Evolutionary conservation across 2,329 filamentous ascomycete species (phyloP), one percentile per base, ranked within the genome.

Genomic region (Neocucurbitaria cava): DNA sequence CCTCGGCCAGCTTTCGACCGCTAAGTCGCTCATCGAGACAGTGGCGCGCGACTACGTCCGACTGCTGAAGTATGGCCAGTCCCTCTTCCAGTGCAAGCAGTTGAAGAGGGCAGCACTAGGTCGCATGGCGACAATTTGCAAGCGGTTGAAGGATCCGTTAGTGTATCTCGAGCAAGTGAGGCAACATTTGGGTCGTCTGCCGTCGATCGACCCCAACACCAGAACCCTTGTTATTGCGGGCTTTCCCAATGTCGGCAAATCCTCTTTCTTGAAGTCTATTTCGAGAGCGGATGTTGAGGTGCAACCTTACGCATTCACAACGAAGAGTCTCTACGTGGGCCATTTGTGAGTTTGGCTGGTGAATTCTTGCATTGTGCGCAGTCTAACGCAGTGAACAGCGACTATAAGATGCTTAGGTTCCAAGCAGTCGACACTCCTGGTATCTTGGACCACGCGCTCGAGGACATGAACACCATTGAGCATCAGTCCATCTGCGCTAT

Each of bases 401-500:
- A 98, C 80, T 97, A 96, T 84, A 96, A 96, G 80, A 95, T 94
- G 80, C 92, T 64, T 36, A 85, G 91, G 59, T 92, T 92, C 80
- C 90, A 93, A 80, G 93, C 92, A 24, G 97, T 99, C 67, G 95
- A 99, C 79, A 99, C 95, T 10, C 94, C 94, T n/a, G 95, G 95
- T 83, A 96, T 99, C 65, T 82, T 99, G 57, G 95, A 99, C 69
- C 95, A 99, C 76, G 93, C 94, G 31, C 86, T 99, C 8, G 95
- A 98, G 79, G 95, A 98, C 81, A 99, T 98, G 95, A 74, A 97
- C 81, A 98, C 95, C 3, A 99, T 99, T 73, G 95, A 99, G 79
- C 98, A 98, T 92, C 95, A 98, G 82, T 90, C 90, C 58, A 97
- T 99, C 66, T 98, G 94, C 17, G 95, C 96, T 10, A 96, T 99